phyloP scores from a whole-genome alignment of 768 basidiomycete genomes.

The Suillus bovinus region DNA sequence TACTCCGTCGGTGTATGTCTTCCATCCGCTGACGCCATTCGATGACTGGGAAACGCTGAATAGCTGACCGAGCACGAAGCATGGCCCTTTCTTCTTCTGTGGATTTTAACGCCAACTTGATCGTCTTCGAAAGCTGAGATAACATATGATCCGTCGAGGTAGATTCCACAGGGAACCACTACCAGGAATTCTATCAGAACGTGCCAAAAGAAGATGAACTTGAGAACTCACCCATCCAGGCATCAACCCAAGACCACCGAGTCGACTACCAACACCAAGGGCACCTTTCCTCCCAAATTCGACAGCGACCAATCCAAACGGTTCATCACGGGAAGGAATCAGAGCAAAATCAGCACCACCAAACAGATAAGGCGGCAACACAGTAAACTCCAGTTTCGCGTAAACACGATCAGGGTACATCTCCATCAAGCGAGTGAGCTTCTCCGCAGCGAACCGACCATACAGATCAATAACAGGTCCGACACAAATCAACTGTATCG shows the following conservation, averaged over 20 bases:
- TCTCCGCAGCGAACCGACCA: conserved; percentile 94
- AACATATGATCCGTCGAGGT: conserved; percentile 92
- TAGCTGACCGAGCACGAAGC: conserved; percentile 88
- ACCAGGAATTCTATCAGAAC: conserved; percentile 2
- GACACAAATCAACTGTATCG: conserved; percentile 84
- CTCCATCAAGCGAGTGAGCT: conserved; percentile 90
- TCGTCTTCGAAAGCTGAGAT: conserved; percentile 91
- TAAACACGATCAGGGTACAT: conserved; percentile 91
- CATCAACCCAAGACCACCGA: conserved; percentile 95
- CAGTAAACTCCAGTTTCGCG: conserved; percentile 96
- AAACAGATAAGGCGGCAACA: conserved; percentile 90
- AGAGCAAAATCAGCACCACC: conserved; percentile 94
- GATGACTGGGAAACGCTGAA: conserved; percentile 96
- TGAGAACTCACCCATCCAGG: conserved; percentile 84
- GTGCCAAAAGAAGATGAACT: background rate
- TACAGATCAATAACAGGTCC: conserved; percentile 96
- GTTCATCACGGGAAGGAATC: conserved; percentile 95
- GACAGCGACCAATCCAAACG: conserved; percentile 93
- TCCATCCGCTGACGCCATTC: conserved; percentile 97
- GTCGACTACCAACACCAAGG: conserved; percentile 89
- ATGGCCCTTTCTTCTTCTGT: conserved; percentile 89
- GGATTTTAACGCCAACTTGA: conserved; percentile 92
- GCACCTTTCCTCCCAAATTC: conserved; percentile 97
- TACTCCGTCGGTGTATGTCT: conserved; percentile 90
- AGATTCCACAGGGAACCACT: conserved; percentile 99